Base-by-base conservation (phyloP, 805 yeast species). In the Starmerella cellae region DNA sequence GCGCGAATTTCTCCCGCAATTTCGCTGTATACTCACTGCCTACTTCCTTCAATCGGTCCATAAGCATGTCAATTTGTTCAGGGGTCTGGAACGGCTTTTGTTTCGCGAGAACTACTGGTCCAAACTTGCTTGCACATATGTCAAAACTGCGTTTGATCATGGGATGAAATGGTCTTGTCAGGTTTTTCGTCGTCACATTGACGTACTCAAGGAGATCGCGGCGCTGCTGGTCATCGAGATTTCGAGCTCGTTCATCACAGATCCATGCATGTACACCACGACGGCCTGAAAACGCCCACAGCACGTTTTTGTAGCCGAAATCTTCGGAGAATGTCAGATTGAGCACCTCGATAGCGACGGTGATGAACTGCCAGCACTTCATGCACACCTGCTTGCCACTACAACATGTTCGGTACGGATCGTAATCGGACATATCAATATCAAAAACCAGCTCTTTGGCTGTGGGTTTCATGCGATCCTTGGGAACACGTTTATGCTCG, bases 211-310 rank as follows among this genome's bases (percentile, higher is more conserved):
- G 78, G 11, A 91, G 72, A 3, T 94, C 75, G 53, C 79, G 69
- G 55, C 98, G 73, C 46, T 75, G 73, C 4, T 66, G 55, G 59
- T 91, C 97, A 48, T 74, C 80, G 47, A 91, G 61, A 1, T 59
- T 54, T 43, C 96, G 66, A 1, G 96, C 95, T 37, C 87, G 66
- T 42, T 71, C 62, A 58, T 91, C 98, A 61, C 94, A 82, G 20
- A 91, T 71, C 98, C 98, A 91, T 56, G 97, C 93, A 68, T 91
- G 98, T 14, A 93, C 94, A 61, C 98, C 98, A 72, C 98, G 82
- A 68, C 98, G 80, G 37, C 98, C 98, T 1, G 95, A 84, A 57
- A 83, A 91, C 4, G 88, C 95, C 97, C 97, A 91, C 38, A 91
- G 67, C 57, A 84, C 67, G 60, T 83, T 78, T 46, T 75, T 65